These are phyloP conservation scores for Eutrema heterophyllum DNA, from an alignment of 345 rosid species.

Conservation along the genomic window DNA sequence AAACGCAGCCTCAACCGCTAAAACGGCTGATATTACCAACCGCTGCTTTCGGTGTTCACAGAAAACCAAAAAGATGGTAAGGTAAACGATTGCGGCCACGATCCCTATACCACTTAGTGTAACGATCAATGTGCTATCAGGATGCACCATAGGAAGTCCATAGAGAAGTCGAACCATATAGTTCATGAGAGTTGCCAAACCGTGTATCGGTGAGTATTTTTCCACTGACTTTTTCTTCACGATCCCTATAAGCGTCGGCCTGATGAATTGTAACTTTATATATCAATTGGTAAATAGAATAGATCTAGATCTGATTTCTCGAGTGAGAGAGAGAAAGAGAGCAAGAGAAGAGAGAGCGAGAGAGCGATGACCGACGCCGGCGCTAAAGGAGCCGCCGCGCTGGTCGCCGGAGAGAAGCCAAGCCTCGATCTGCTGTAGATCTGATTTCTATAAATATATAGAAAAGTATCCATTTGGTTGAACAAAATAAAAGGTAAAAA, in stretches of 20 bases:
- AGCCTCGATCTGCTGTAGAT: too few relatives aligned
- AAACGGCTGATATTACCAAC: constrained; percentile 14
- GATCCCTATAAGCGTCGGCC: constrained; percentile 65
- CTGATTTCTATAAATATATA: too few relatives aligned
- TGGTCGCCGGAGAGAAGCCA: too few relatives aligned
- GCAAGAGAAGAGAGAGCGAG: too few relatives aligned
- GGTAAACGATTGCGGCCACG: constrained; percentile 43
- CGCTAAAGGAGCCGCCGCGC: too few relatives aligned
- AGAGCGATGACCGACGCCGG: too few relatives aligned
- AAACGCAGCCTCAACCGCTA: constrained; percentile 38
- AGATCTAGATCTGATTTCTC: too few relatives aligned
- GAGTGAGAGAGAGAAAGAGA: too few relatives aligned
- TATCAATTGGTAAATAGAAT: too few relatives aligned
- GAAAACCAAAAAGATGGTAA: constrained; percentile 39
- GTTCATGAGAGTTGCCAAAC: constrained; percentile 39
- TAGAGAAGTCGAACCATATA: constrained; percentile 57
- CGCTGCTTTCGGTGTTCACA: constrained; percentile 38
- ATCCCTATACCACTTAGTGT: constrained; percentile 63
- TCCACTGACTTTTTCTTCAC: constrained; percentile 66
- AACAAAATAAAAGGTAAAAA: too few relatives aligned
- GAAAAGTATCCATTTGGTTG: too few relatives aligned
- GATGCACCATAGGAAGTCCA: constrained; percentile 64
- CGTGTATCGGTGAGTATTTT: constrained; percentile 60
- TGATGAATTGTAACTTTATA: constrained; percentile 14
- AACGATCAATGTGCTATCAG: constrained; percentile 50